phyloP scores from a whole-genome alignment of 371 early-diverging fungal species.

The Mortierella sp. region DNA sequence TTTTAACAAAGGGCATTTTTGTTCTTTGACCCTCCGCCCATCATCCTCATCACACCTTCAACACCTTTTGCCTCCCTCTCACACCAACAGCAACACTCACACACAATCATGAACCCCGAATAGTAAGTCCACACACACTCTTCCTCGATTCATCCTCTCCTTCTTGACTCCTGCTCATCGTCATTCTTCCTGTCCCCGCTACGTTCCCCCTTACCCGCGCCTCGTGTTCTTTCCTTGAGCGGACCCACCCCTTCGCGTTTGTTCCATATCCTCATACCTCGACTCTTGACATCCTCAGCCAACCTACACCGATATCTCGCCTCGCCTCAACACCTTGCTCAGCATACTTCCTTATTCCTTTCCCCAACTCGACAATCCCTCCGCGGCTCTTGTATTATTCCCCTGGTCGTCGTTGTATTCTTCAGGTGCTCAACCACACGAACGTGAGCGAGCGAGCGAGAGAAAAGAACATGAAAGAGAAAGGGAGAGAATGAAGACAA shows the following conservation, averaged over 20 bases:
- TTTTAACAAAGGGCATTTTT: neutral
- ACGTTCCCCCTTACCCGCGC: neutral
- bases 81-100: neutral
- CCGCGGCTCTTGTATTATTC: neutral
- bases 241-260: neutral
- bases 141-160: neutral
- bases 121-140: slow-evolving; percentile 38
- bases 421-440: neutral
- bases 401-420: neutral
- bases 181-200: neutral
- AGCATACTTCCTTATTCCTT: neutral
- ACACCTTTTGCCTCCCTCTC: neutral
- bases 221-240: neutral
- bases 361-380: neutral
- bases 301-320: neutral
- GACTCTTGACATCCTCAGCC: neutral
- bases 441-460: neutral
- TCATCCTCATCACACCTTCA: neutral
- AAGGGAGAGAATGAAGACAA: neutral
- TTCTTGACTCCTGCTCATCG: slow-evolving; percentile 2
- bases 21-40: neutral
- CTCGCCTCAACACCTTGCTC: neutral
- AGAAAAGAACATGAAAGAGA: neutral
- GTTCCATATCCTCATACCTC: neutral
- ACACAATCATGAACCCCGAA: slow-evolving; percentile 49